Percentiles rank a stretch among this genome's conserved stretches.
Conservation (phyloP, 164 flowering plant genomes). For the Tinospora cordifolia region DNA sequence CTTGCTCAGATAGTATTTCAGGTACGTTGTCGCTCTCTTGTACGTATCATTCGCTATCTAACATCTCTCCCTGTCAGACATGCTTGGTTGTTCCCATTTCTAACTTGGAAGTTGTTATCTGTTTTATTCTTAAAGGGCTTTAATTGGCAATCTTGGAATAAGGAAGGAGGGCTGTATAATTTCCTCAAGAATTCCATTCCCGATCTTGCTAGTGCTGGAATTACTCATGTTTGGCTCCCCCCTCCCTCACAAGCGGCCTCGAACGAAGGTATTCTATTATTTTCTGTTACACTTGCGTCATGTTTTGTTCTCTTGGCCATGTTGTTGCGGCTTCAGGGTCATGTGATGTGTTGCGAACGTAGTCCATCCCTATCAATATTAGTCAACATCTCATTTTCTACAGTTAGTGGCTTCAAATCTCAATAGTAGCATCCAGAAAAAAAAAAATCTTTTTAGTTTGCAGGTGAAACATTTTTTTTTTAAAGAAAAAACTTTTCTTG, state of each 20-base stretch:
- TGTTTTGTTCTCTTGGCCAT: too few relatives aligned
- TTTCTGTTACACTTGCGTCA: background rate
- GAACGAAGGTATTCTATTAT: slow-evolving; percentile 36
- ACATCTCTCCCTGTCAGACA: too few relatives aligned
- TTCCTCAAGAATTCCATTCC: slow-evolving; percentile 29
- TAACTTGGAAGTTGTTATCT: background rate
- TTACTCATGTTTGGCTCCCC: slow-evolving; percentile 80
- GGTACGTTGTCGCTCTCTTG: background rate
- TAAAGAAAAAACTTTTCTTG: too few relatives aligned
- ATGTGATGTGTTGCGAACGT: background rate
- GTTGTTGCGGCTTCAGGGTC: too few relatives aligned
- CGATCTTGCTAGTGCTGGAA: slow-evolving; percentile 50
- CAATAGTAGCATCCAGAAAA: too few relatives aligned
- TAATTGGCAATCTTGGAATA: slow-evolving; percentile 64
- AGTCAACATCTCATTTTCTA: too few relatives aligned
- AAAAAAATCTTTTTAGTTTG: too few relatives aligned
- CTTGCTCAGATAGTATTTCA: slow-evolving; percentile 13
- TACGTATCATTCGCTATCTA: background rate
- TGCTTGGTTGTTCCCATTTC: background rate
- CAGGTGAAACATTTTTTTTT: too few relatives aligned
- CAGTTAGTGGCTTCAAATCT: too few relatives aligned
- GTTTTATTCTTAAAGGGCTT: slow-evolving; percentile 42
- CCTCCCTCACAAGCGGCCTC: slow-evolving; percentile 65
- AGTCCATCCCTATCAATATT: background rate
- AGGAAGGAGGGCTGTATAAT: slow-evolving; percentile 58